A percentile compares a stretch with the other conserved stretches of the same genome.
Evolutionary conservation across 106 monocot genomes (phyloP).

Genomic region (Posidonia australis): DNA sequence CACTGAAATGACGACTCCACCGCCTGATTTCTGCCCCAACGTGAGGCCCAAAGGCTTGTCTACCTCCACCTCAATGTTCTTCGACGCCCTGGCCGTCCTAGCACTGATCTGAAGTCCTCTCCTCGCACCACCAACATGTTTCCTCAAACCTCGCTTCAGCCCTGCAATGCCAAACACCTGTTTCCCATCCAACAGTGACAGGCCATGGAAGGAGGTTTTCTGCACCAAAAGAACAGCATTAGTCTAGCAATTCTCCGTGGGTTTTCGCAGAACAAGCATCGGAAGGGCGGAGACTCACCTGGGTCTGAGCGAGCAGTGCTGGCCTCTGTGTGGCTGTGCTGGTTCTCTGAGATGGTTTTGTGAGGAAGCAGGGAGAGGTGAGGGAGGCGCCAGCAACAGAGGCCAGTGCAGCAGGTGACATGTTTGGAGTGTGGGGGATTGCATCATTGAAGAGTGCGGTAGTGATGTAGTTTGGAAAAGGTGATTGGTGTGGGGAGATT

Average conservation of each 20-base stretch:
- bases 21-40: slow-evolving; percentile 74
- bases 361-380: slow-evolving; percentile 2
- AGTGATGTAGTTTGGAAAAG: not conserved
- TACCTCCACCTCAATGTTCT: slow-evolving; percentile 90
- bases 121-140: slow-evolving; percentile 11
- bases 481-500: not conserved
- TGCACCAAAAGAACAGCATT: slow-evolving; percentile 15
- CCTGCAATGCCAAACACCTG: slow-evolving; percentile 11
- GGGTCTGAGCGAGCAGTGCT: slow-evolving; percentile 3
- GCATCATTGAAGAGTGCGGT: not conserved
- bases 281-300: slow-evolving; percentile 3
- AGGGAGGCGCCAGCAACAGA: slow-evolving; percentile 5
- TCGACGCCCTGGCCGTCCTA: slow-evolving; percentile 54
- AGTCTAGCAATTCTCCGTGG: not conserved
- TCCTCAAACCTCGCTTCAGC: slow-evolving; percentile 9
- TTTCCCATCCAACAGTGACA: slow-evolving; percentile 31
- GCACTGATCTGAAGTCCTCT: slow-evolving; percentile 53
- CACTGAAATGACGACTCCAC: slow-evolving; percentile 82
- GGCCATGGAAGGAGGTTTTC: slow-evolving; percentile 49
- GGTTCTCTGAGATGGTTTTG: not conserved
- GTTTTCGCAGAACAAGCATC: slow-evolving; percentile 1
- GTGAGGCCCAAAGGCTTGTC: slow-evolving; percentile 90
- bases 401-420: slow-evolving; percentile 10
- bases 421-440: not conserved
- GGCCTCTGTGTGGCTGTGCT: not conserved